A percentile compares a stretch with the other conserved stretches of the same genome.
Evolutionary conservation across 345 rosid genomes (phyloP).

Genomic region (Triadica sebifera): DNA sequence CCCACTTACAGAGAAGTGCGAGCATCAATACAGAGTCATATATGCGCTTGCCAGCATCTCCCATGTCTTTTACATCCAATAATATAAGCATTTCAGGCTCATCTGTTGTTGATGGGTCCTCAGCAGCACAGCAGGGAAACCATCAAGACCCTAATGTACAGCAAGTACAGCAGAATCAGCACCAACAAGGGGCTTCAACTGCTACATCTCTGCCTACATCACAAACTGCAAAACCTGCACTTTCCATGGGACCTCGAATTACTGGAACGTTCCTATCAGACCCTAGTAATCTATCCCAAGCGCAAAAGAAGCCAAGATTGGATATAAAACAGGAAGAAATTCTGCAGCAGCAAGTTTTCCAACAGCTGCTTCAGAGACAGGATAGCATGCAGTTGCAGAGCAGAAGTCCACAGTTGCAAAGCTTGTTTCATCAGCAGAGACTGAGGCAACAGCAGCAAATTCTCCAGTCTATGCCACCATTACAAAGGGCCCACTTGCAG

Average conservation of each 20-base stretch:
- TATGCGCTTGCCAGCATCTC: slow-evolving; percentile 94
- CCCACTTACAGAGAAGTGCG: slow-evolving; percentile 88
- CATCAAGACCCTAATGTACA: slow-evolving; percentile 66
- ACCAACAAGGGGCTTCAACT: slow-evolving; percentile 69
- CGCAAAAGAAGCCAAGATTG: slow-evolving; percentile 72
- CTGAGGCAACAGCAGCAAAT: slow-evolving; percentile 53
- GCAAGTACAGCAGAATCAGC: slow-evolving; percentile 54
- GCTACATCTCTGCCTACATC: slow-evolving; percentile 65
- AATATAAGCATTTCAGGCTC: slow-evolving; percentile 87
- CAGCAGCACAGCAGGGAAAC: slow-evolving; percentile 61
- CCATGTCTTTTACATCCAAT: slow-evolving; percentile 91
- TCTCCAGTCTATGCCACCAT: slow-evolving; percentile 75
- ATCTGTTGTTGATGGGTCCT: slow-evolving; percentile 80
- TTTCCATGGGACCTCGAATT: slow-evolving; percentile 56
- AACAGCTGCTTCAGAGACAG: slow-evolving; percentile 81
- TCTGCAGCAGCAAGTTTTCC: slow-evolving; percentile 76
- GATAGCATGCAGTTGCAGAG: slow-evolving; percentile 70
- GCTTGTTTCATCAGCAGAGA: slow-evolving; percentile 72
- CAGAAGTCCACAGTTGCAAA: slow-evolving; percentile 72
- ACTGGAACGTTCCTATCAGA: slow-evolving; percentile 75
- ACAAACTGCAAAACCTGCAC: slow-evolving; percentile 58
- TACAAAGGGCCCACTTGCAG: slow-evolving; percentile 82
- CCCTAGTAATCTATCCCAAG: slow-evolving; percentile 57
- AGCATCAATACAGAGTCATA: slow-evolving; percentile 91
- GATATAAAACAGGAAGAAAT: slow-evolving; percentile 91